These are phyloP conservation scores for Chrysoporthe cubensis DNA, from an alignment of 2,329 filamentous ascomycete species.

Conservation along the genomic window DNA sequence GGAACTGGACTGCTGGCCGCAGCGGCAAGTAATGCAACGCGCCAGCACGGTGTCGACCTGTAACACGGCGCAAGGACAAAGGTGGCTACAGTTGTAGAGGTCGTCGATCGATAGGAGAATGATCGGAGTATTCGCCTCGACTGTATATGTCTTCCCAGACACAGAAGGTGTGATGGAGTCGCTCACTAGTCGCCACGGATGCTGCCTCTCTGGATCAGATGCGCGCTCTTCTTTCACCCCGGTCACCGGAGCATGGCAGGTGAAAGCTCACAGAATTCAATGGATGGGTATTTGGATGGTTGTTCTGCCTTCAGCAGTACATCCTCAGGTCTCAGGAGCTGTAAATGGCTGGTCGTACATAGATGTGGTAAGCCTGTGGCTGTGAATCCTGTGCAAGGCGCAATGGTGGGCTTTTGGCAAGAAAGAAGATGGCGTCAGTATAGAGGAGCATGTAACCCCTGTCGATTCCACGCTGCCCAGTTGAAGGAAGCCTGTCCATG, in stretches of 20 bases:
- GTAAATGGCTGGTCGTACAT: background rate
- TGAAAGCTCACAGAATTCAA: background rate
- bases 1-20: background rate
- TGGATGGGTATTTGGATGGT: background rate
- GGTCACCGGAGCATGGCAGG: too few species aligned
- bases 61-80: background rate
- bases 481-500: background rate
- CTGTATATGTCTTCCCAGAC: background rate
- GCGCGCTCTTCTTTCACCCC: background rate
- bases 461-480: background rate
- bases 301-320: background rate
- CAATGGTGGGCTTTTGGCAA: constrained; percentile 5
- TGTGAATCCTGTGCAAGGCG: background rate
- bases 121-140: background rate
- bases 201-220: background rate
- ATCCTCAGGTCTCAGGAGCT: too few species aligned
- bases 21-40: background rate
- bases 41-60: background rate
- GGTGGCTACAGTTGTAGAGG: too few species aligned
- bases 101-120: background rate
- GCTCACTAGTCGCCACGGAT: background rate
- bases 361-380: background rate
- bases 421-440: constrained; percentile 9
- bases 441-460: background rate
- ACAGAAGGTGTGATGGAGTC: background rate